phyloP scores from a whole-genome alignment of 1,284 basidiomycete species.

The Ganoderma leucocontextum region DNA sequence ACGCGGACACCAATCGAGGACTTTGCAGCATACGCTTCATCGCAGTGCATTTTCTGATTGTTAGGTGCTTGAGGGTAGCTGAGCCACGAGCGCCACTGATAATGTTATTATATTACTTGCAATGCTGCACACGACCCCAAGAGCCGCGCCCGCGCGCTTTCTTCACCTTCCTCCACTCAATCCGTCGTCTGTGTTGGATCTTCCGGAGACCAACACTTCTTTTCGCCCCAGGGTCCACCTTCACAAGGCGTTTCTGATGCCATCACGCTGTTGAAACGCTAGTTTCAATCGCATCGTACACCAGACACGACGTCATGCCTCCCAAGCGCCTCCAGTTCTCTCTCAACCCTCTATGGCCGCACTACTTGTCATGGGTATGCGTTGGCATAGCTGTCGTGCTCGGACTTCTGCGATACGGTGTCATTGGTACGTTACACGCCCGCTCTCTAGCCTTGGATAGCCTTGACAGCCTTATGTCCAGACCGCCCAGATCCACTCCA shows the following conservation, averaged over 20 bases:
- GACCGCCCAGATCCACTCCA: slow-evolving; percentile 77
- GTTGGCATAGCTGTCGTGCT: slow-evolving; percentile 49
- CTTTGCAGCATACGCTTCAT: neutral
- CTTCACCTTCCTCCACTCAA: neutral
- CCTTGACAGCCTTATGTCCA: slow-evolving; percentile 38
- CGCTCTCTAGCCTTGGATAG: neutral
- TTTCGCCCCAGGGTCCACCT: neutral
- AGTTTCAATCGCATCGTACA: neutral
- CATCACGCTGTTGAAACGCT: neutral
- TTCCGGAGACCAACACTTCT: neutral
- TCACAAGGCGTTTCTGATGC: neutral
- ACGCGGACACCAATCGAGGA: neutral
- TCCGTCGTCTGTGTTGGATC: neutral
- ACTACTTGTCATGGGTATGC: slow-evolving; percentile 54
- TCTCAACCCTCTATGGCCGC: slow-evolving; percentile 63
- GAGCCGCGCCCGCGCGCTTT: slow-evolving; percentile 2
- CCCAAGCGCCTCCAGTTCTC: slow-evolving; percentile 43
- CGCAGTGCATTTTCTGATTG: neutral
- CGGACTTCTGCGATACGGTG: slow-evolving; percentile 53
- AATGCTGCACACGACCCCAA: neutral
- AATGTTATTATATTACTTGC: too few species aligned
- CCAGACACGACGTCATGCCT: slow-evolving; percentile 35
- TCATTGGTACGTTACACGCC: slow-evolving; percentile 54
- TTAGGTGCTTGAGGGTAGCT: neutral
- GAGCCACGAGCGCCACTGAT: neutral